These are phyloP conservation scores for Phytopythium delawarense DNA, from an alignment of 352 stramenopile genomes.

Conservation along the genomic window DNA sequence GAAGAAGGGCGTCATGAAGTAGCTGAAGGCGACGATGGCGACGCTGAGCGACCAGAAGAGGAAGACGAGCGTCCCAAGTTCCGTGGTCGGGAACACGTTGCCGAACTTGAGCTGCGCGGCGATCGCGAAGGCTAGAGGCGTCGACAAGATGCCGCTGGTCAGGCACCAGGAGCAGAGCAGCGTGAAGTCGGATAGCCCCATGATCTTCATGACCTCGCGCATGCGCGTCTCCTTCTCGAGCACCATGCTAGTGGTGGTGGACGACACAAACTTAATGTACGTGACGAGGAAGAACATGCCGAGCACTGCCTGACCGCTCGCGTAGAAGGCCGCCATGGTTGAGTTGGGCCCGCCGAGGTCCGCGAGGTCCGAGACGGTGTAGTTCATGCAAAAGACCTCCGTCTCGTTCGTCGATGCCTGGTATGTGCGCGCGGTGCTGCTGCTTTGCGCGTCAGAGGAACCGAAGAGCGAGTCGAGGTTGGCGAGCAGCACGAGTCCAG, in stretches of 20 bases:
- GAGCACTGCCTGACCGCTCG: slow-evolving; percentile 51
- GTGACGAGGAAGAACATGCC: slow-evolving; percentile 59
- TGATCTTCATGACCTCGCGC: slow-evolving; percentile 83
- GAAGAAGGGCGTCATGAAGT: slow-evolving; percentile 66
- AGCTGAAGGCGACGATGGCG: slow-evolving; percentile 59
- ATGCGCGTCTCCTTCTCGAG: slow-evolving; percentile 79
- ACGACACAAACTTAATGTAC: slow-evolving; percentile 53
- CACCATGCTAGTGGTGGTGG: slow-evolving; percentile 66
- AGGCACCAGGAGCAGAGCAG: slow-evolving; percentile 64
- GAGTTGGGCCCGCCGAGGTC: slow-evolving; percentile 32
- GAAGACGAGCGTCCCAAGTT: slow-evolving; percentile 57
- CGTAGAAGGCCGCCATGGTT: slow-evolving; percentile 58
- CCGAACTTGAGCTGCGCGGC: slow-evolving; percentile 57
- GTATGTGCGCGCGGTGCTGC: slow-evolving; percentile 26
- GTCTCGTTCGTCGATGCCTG: slow-evolving; percentile 16
- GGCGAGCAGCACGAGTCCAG: slow-evolving; percentile 46
- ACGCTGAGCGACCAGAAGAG: slow-evolving; percentile 63
- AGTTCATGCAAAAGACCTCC: slow-evolving; percentile 33
- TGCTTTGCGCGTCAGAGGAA: slow-evolving; percentile 2
- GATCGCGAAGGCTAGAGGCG: slow-evolving; percentile 43
- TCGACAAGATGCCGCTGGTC: slow-evolving; percentile 42
- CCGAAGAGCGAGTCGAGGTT: slow-evolving; percentile 49
- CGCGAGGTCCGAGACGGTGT: slow-evolving; percentile 17
- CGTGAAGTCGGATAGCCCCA: slow-evolving; percentile 61
- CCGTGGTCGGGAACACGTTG: slow-evolving; percentile 55